Evolutionary conservation across 2,329 filamentous ascomycete genomes (phyloP).

Genomic region (Aspergillus hortae): DNA sequence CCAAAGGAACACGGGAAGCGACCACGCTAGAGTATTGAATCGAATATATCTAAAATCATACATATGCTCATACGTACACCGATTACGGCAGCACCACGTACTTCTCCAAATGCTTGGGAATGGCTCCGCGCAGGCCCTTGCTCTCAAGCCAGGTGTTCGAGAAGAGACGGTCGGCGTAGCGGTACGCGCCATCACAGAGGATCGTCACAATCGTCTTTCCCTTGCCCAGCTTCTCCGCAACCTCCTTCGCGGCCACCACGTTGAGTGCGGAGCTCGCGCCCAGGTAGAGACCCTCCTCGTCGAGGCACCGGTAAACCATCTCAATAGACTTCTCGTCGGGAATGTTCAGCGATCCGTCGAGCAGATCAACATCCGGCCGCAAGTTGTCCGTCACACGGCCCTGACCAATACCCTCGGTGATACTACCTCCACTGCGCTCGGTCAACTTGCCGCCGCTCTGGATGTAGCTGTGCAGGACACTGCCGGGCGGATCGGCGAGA

Average conservation of each 20-base stretch:
- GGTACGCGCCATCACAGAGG: slow-evolving; percentile 92
- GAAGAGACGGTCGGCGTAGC: slow-evolving; percentile 92
- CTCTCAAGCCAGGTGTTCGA: slow-evolving; percentile 83
- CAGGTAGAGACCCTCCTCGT: slow-evolving; percentile 93
- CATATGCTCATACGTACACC: slow-evolving; percentile 8
- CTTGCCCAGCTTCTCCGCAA: slow-evolving; percentile 83
- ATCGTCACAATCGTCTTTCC: slow-evolving; percentile 91
- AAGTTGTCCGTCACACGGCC: slow-evolving; percentile 96
- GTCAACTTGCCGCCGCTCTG: slow-evolving; percentile 74
- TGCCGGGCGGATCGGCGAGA: slow-evolving; percentile 90
- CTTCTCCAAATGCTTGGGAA: slow-evolving; percentile 82
- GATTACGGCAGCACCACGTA: slow-evolving; percentile 83
- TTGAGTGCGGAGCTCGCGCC: slow-evolving; percentile 93
- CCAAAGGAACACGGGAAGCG: no score
- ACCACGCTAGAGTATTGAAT: no score
- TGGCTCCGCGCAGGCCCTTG: slow-evolving; percentile 76
- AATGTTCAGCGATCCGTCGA: slow-evolving; percentile 83
- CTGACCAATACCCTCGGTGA: slow-evolving; percentile 97
- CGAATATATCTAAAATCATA: background rate
- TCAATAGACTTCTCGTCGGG: slow-evolving; percentile 91
- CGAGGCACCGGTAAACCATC: slow-evolving; percentile 95
- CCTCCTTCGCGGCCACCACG: slow-evolving; percentile 90
- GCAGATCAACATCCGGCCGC: slow-evolving; percentile 72
- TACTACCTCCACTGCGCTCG: slow-evolving; percentile 80
- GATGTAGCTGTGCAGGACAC: slow-evolving; percentile 89